These are phyloP conservation scores for Fusarium sp. DNA, from an alignment of 2,329 filamentous ascomycete genomes.

Conservation along the genomic window DNA sequence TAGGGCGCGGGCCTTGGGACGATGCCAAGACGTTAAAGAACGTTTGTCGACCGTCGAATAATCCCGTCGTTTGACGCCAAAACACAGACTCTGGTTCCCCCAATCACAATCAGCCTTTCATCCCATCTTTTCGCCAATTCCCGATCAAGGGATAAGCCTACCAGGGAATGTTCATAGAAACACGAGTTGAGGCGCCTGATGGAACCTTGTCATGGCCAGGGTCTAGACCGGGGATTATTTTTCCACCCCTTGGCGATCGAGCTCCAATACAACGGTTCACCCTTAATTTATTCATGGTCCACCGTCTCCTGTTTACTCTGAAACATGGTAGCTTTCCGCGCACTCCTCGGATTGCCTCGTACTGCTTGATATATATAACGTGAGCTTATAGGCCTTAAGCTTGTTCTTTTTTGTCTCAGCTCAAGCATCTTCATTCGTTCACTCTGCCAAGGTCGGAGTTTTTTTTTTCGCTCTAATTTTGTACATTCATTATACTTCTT, in stretches of 20 bases:
- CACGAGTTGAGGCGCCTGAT: neutral
- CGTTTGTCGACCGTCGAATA: neutral
- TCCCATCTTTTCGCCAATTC: neutral
- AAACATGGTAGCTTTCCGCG: neutral
- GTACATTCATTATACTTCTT: neutral
- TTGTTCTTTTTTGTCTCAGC: neutral
- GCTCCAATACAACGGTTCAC: neutral
- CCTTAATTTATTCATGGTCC: neutral
- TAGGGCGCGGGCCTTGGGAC: neutral
- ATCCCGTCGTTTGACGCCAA: neutral
- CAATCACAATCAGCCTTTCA: neutral
- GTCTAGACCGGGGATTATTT: neutral
- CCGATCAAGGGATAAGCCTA: neutral
- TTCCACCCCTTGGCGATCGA: neutral
- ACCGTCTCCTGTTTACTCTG: neutral
- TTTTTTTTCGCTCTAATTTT: neutral
- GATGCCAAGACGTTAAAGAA: neutral
- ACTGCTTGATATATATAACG: neutral
- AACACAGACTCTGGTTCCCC: neutral
- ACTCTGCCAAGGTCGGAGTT: constrained; percentile 18
- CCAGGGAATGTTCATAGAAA: neutral
- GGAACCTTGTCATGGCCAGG: neutral
- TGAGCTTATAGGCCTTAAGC: neutral
- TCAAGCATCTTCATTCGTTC: constrained; percentile 1
- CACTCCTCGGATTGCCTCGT: neutral